Evolutionary conservation across 345 rosid species (phyloP).

Genomic region (Limnanthes douglasii): DNA sequence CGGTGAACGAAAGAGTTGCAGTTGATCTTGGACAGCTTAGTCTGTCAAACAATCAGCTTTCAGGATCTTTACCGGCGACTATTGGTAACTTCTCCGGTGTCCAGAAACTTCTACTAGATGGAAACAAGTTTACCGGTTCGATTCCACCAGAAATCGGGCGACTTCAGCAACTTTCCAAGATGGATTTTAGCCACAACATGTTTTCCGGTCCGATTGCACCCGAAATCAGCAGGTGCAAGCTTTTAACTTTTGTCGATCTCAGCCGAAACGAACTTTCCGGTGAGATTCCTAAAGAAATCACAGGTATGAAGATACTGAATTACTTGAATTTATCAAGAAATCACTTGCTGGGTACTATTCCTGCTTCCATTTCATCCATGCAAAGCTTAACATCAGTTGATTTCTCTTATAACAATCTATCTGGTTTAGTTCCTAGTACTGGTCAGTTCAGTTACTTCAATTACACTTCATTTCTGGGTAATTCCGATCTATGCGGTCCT

Average conservation of each 20-base stretch:
- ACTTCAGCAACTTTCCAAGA: slow-evolving; percentile 63
- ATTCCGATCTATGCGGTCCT: slow-evolving; percentile 74
- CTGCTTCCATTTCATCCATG: slow-evolving; percentile 59
- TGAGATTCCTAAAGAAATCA: slow-evolving; percentile 60
- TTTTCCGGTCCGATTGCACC: slow-evolving; percentile 53
- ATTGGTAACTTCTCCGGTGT: slow-evolving; percentile 73
- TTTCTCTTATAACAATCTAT: slow-evolving; percentile 78
- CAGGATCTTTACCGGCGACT: slow-evolving; percentile 54
- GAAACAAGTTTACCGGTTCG: slow-evolving; percentile 58
- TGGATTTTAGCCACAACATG: slow-evolving; percentile 65
- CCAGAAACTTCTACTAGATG: slow-evolving; percentile 78
- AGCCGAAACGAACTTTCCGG: slow-evolving; percentile 76
- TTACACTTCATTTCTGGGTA: slow-evolving; percentile 76
- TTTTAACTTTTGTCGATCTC: slow-evolving; percentile 65
- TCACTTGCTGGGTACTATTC: slow-evolving; percentile 57
- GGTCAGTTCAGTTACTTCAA: slow-evolving; percentile 90
- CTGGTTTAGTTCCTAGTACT: slow-evolving; percentile 80
- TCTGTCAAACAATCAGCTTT: slow-evolving; percentile 62
- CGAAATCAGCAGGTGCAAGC: slow-evolving; percentile 68
- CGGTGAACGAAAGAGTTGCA: slow-evolving; percentile 28
- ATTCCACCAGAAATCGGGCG: slow-evolving; percentile 72
- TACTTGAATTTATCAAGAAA: slow-evolving; percentile 79
- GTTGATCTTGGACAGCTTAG: slow-evolving; percentile 58
- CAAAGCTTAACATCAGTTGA: slow-evolving; percentile 89
- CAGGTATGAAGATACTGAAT: slow-evolving; percentile 66